Evolutionary conservation across 2,329 filamentous ascomycete genomes (phyloP).

Genomic region (Colletotrichum spaethianum): DNA sequence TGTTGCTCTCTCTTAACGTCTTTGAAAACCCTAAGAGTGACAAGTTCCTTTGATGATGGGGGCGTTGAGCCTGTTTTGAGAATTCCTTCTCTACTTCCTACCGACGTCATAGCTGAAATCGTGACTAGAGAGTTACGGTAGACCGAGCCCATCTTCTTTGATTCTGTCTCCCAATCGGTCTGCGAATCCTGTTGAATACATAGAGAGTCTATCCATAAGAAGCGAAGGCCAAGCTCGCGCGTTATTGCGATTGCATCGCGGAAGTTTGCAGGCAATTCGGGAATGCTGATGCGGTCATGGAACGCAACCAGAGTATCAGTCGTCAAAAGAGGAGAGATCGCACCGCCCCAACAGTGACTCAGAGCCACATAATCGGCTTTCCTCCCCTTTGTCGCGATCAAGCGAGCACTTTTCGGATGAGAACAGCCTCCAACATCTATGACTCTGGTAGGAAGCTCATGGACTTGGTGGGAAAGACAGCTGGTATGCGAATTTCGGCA

Average conservation of each 20-base stretch:
- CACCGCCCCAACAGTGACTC: conserved; percentile 43
- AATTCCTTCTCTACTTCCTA: background rate
- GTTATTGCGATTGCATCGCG: conserved; percentile 35
- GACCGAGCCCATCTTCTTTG: conserved; percentile 25
- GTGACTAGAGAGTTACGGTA: conserved; percentile 32
- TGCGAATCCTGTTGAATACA: conserved; percentile 43
- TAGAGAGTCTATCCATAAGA: conserved; percentile 43
- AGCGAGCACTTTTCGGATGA: background rate
- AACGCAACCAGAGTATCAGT: background rate
- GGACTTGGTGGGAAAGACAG: background rate
- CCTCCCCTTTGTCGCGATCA: background rate
- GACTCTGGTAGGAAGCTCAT: conserved; percentile 19
- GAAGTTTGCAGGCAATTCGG: conserved; percentile 4
- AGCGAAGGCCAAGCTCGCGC: conserved; percentile 32
- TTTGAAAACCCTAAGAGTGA: background rate
- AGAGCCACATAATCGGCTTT: conserved; percentile 39
- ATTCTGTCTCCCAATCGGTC: conserved; percentile 40
- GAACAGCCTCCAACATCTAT: conserved; percentile 2
- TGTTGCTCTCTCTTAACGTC: too few species aligned
- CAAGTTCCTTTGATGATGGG: too few species aligned
- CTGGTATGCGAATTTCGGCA: background rate
- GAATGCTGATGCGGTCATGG: background rate
- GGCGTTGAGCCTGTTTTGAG: background rate
- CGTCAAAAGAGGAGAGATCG: conserved; percentile 13
- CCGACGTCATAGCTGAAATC: conserved; percentile 18